A percentile compares a stretch with the other conserved stretches of the same genome.
phyloP scores from a whole-genome alignment of 2,329 filamentous ascomycete genomes.

The Raffaelea deltoideospora region DNA sequence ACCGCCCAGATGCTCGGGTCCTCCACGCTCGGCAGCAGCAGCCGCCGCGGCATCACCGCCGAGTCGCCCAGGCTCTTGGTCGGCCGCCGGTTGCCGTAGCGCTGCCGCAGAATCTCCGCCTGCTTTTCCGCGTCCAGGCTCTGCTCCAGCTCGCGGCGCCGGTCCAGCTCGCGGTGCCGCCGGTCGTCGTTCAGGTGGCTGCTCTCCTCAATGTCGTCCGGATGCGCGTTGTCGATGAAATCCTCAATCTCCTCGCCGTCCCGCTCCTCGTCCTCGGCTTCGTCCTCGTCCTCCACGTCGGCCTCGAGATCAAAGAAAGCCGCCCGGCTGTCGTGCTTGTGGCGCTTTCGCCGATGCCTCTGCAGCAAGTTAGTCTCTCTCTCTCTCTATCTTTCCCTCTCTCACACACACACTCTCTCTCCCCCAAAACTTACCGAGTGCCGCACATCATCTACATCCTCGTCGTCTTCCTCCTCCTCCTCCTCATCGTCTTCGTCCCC shows the following conservation, averaged over 20 bases:
- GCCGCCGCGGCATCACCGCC: slow-evolving; percentile 65
- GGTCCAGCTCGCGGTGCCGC: slow-evolving; percentile 85
- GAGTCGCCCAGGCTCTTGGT: slow-evolving; percentile 52
- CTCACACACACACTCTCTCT: too few species aligned
- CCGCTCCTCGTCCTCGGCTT: slow-evolving; percentile 76
- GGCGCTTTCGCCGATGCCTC: slow-evolving; percentile 66
- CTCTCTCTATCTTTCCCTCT: too few species aligned
- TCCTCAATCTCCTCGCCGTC: slow-evolving; percentile 71
- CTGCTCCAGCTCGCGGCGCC: slow-evolving; percentile 72
- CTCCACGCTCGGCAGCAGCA: slow-evolving; percentile 82
- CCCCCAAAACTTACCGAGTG: slow-evolving; percentile 19
- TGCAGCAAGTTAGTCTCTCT: too few species aligned
- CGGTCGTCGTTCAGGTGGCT: slow-evolving; percentile 77
- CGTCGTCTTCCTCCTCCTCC: slow-evolving; percentile 24
- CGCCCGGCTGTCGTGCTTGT: slow-evolving; percentile 53
- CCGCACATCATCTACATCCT: slow-evolving; percentile 28
- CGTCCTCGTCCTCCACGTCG: slow-evolving; percentile 91
- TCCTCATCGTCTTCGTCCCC: slow-evolving; percentile 22
- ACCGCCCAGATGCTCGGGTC: slow-evolving; percentile 95
- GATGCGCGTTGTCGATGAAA: slow-evolving; percentile 79
- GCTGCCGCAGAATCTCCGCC: slow-evolving; percentile 70
- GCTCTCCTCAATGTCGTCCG: slow-evolving; percentile 71
- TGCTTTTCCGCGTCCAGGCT: slow-evolving; percentile 90
- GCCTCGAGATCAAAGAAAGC: slow-evolving; percentile 96
- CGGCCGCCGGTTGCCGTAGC: slow-evolving; percentile 67